Evolutionary conservation across 257 asterid species (phyloP).

Genomic region (Solanum commersonii): DNA sequence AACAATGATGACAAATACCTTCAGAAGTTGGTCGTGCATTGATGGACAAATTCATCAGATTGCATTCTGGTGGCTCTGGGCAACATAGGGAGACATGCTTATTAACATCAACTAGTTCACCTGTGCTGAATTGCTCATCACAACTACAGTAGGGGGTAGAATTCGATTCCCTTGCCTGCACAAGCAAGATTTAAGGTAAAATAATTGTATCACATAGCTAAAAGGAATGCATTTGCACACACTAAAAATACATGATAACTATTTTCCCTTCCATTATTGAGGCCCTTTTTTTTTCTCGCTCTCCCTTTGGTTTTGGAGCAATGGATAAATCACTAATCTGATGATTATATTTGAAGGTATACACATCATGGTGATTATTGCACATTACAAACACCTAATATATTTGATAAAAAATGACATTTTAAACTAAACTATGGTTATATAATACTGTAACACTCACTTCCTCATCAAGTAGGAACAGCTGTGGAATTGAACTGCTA

Average conservation of each 20-base stretch:
- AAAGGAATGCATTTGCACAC: background rate
- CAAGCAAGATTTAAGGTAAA: background rate
- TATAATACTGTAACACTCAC: conserved; percentile 24
- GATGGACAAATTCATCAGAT: conserved; percentile 2
- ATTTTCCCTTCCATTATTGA: background rate
- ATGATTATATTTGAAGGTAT: background rate
- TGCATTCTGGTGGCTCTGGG: conserved; percentile 9
- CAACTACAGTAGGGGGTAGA: conserved; percentile 56
- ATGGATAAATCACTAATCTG: background rate
- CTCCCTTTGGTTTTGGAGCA: background rate
- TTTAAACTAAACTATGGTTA: background rate
- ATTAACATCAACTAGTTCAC: conserved; percentile 11
- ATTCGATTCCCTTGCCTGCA: conserved; percentile 53
- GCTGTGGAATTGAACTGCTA: conserved; percentile 22
- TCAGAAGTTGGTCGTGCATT: conserved; percentile 20
- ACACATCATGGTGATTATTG: background rate
- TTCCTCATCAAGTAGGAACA: conserved; percentile 50
- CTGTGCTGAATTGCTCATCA: conserved; percentile 47
- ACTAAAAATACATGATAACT: background rate
- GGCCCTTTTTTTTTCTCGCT: background rate
- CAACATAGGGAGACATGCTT: conserved; percentile 18
- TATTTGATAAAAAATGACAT: background rate
- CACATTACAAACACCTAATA: background rate
- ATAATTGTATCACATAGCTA: background rate
- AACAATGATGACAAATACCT: conserved; percentile 27